Evolutionary conservation across 352 stramenopile genomes (phyloP), one percentile per base, ranked within the genome.

Genomic region (Globisporangium polare): DNA sequence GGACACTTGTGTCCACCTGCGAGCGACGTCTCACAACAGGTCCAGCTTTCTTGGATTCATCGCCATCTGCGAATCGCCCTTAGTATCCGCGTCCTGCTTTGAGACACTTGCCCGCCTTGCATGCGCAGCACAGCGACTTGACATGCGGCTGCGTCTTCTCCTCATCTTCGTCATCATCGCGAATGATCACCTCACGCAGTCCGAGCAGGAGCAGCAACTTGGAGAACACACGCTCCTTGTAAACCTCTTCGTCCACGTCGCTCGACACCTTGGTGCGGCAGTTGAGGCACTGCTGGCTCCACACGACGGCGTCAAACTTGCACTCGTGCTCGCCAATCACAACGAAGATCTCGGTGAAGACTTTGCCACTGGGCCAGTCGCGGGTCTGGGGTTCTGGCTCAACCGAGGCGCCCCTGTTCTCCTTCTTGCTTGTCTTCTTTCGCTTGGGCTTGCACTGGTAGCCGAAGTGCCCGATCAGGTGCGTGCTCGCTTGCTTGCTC

Each of bases 331-430:
- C 41, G 9, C n/a, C 43, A 20, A 45, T 18, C 12, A 6, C 35
- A 41, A 70, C 65, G 20, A 64, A 65, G 53, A 75, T 67, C 49
- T 66, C 27, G 6, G 62, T 63, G 45, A 62, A 69, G 42, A 75
- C 63, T 49, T 66, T 65, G 12, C 60, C 65, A 9, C 65, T 75
- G 9, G 24, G 9, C 57, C 65, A 72, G 15, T 24, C 26, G 29
- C 26, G 15, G 17, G 8, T 8, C n/a, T 47, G 20, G 17, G 20
- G 1, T 26, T 22, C 17, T 39, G 9, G 33, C 9, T 17, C 33
- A 39, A 9, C 33, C 5, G 33, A 39, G 0, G 10, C 12, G 15
- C 6, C 9, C 12, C 24, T 49, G 31, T 26, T 55, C 31, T 27
- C 33, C 43, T 24, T 17, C 22, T 37, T 31, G 18, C 8, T 55